Conservation (phyloP, 768 basidiomycete genomes). For the Lanmaoa pseudosensibilis region DNA sequence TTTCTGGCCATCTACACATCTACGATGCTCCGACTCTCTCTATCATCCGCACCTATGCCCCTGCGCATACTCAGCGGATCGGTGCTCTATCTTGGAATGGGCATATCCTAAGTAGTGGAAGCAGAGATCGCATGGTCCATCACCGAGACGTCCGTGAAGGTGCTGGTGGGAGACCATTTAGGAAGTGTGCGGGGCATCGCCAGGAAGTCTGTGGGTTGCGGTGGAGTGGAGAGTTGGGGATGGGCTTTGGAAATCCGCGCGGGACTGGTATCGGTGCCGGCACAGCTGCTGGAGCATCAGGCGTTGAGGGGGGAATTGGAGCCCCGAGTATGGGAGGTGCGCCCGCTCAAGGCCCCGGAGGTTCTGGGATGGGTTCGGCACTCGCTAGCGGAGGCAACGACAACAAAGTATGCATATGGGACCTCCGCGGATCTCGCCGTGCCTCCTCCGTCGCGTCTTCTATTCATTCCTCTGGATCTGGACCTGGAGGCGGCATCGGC, state of each 20-base stretch:
- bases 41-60: slow-evolving; percentile 75
- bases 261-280: slow-evolving; percentile 11
- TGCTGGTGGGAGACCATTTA: slow-evolving; percentile 60
- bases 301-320: slow-evolving; percentile 30
- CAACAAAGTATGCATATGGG: slow-evolving; percentile 99
- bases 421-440: slow-evolving; percentile 65
- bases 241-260: slow-evolving; percentile 26
- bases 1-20: slow-evolving; percentile 86
- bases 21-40: slow-evolving; percentile 85
- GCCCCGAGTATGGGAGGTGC: slow-evolving; percentile 23
- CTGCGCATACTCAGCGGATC: slow-evolving; percentile 86
- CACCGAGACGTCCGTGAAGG: slow-evolving; percentile 88
- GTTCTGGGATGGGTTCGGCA: slow-evolving; percentile 44
- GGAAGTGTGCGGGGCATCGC: slow-evolving; percentile 68
- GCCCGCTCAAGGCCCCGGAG: slow-evolving; percentile 28
- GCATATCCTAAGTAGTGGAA: slow-evolving; percentile 84
- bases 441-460: slow-evolving; percentile 29
- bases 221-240: slow-evolving; percentile 60
- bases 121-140: slow-evolving; percentile 85
- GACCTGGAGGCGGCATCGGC: slow-evolving; percentile 29
- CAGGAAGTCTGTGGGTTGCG: slow-evolving; percentile 97
- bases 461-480: slow-evolving; percentile 28
- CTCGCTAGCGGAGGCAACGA: slow-evolving; percentile 97
- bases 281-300: slow-evolving; percentile 11
- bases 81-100: slow-evolving; percentile 95